These are phyloP conservation scores for Scheffersomyces amazonensis DNA, from an alignment of 805 yeast species.

Conservation along the genomic window DNA sequence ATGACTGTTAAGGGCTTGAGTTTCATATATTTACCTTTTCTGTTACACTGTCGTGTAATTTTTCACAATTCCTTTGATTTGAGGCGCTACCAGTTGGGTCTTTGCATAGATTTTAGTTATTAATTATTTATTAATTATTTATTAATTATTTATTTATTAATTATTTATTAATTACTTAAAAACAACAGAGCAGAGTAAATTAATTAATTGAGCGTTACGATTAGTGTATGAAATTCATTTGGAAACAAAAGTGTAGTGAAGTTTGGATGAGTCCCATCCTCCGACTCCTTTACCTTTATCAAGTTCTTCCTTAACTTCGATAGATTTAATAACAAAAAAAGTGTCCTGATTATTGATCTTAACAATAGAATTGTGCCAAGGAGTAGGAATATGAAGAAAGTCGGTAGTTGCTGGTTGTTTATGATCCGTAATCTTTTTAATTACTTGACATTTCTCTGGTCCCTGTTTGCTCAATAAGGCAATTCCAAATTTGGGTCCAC, in stretches of 20 bases:
- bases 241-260: constrained; percentile 6
- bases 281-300: constrained; percentile 16
- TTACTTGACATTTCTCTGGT: constrained; percentile 41
- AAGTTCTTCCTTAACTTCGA: constrained; percentile 14
- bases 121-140: too few relatives aligned
- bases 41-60: too few relatives aligned
- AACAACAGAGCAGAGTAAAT: too few relatives aligned
- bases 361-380: constrained; percentile 61
- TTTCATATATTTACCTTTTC: too few relatives aligned
- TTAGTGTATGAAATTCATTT: neutral
- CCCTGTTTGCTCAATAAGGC: constrained; percentile 44
- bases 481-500: constrained; percentile 61
- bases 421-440: constrained; percentile 42
- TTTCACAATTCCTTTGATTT: too few relatives aligned
- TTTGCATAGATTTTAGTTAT: too few relatives aligned
- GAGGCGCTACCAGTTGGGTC: too few relatives aligned
- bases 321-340: constrained; percentile 21
- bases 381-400: constrained; percentile 60
- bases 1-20: too few relatives aligned
- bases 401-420: constrained; percentile 45
- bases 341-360: constrained; percentile 33
- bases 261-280: constrained; percentile 17
- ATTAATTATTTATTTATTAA: too few relatives aligned
- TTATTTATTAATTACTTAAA: too few relatives aligned
- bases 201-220: too few relatives aligned